Conservation (phyloP, 2,329 filamentous ascomycete genomes). For the Ophiostoma montium region DNA sequence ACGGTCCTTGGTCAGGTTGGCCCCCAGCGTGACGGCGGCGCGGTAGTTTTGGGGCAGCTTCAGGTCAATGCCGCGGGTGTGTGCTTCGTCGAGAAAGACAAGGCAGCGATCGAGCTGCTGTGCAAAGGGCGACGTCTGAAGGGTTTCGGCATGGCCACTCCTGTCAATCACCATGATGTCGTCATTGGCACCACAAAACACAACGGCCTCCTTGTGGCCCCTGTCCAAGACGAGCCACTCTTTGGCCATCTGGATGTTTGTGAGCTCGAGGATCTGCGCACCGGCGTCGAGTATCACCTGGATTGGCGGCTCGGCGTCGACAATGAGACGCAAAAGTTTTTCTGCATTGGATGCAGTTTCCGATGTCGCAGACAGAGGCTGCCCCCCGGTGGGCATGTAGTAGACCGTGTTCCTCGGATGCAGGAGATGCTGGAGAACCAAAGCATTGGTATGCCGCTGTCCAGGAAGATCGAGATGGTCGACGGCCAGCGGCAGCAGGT, state of each 20-base stretch:
- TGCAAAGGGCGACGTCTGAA: constrained; percentile 45
- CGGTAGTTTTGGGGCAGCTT: constrained; percentile 42
- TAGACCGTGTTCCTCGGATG: constrained; percentile 33
- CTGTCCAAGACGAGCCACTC: constrained; percentile 34
- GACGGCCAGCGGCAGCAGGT: constrained; percentile 42
- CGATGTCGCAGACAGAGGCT: not conserved
- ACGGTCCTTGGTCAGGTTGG: constrained; percentile 51
- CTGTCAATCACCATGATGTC: constrained; percentile 39
- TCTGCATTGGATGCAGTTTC: constrained; percentile 20
- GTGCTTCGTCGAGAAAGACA: constrained; percentile 55
- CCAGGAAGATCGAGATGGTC: constrained; percentile 37
- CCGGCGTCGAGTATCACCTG: constrained; percentile 58
- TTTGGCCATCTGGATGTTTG: constrained; percentile 38
- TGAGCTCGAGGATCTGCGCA: constrained; percentile 51
- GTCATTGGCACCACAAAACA: constrained; percentile 46
- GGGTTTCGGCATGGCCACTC: constrained; percentile 27
- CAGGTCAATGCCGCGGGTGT: constrained; percentile 57
- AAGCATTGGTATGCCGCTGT: constrained; percentile 52
- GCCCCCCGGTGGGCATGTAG: constrained; percentile 11
- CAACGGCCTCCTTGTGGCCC: constrained; percentile 25
- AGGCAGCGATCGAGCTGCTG: constrained; percentile 44
- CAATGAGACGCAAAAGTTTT: constrained; percentile 31
- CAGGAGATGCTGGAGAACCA: constrained; percentile 47
- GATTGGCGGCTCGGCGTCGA: constrained; percentile 23
- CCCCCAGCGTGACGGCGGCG: constrained; percentile 54